Percentiles rank a stretch among this genome's conserved stretches.
phyloP scores from a whole-genome alignment of 352 stramenopile genomes.

The Pythium sp. region DNA sequence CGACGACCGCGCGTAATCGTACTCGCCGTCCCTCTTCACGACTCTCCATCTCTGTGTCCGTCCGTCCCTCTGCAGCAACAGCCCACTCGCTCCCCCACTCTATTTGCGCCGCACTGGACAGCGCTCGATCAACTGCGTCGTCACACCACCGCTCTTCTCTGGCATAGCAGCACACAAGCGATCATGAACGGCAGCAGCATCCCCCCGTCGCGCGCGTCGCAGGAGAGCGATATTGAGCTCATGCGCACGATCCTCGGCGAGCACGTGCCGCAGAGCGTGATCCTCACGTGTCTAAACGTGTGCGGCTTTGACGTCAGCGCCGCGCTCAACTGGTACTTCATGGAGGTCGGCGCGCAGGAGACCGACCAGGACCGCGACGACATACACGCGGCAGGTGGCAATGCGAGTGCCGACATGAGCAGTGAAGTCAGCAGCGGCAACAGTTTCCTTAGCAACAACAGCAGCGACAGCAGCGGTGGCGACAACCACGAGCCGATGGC shows the following conservation, averaged over 20 bases:
- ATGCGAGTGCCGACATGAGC: not conserved
- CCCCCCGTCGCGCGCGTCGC: constrained; percentile 17
- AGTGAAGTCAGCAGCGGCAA: not conserved
- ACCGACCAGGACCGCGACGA: constrained; percentile 11
- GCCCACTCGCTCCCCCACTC: not conserved
- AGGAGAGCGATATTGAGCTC: constrained; percentile 76
- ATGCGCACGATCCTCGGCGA: constrained; percentile 88
- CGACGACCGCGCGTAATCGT: not conserved
- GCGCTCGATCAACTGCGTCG: not conserved
- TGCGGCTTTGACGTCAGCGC: constrained; percentile 83
- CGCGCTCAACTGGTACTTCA: constrained; percentile 88
- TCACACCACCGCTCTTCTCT: not conserved
- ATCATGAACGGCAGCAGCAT: constrained; percentile 5
- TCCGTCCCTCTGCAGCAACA: not conserved
- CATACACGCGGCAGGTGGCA: not conserved
- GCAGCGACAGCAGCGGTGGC: not conserved
- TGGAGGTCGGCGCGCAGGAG: constrained; percentile 49
- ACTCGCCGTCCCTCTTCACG: not conserved
- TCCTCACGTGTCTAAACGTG: constrained; percentile 80
- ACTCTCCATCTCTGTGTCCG: not conserved
- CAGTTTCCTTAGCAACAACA: not conserved
- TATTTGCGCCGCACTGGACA: not conserved
- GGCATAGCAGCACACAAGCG: not conserved
- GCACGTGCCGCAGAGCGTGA: constrained; percentile 81
- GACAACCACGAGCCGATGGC: constrained; percentile 12